Evolutionary conservation across 352 stramenopile species (phyloP), one percentile per base, ranked within the genome.

Genomic region (Phytophthora nicotianae): DNA sequence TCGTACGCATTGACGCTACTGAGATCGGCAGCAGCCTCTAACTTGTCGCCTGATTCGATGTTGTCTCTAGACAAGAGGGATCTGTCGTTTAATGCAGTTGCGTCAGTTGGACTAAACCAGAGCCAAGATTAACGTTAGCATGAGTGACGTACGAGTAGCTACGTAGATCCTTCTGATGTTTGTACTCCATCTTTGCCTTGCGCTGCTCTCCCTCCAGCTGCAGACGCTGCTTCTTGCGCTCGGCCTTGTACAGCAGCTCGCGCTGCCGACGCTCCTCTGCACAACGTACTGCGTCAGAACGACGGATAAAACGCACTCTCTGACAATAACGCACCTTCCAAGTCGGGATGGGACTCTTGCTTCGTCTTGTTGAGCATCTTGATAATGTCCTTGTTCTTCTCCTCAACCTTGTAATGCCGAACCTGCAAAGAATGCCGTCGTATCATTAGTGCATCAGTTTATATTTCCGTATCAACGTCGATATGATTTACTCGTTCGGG

Each of bases 361-460:
- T 97, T 97, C 38, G 90, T 91, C 51, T 88, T 86, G 56, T 96
- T 96, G 23, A 97, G 72, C 24, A 74, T 77, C 55, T 97, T 97
- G 24, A 97, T 37, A 14, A 96, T 93, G 13, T 89, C 79, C 26
- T 88, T 91, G 62, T 91, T 76, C 53, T 96, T 97, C 65, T 97
- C 88, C 27, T 72, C 61, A 11, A 96, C 87, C 16, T 71, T 71
- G 49, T 89, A 86, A 50, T 62, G 79, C n/a, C 85, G 81, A 17
- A 96, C 72, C 85, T 94, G 40, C 13, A 26, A 45, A 16, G 8
- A 40, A 38, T 9, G 8, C 4, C 32, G 20, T 5, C 17, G 37
- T 0, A 20, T 59, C 23, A 29, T 33, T 11, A 33, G 27, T n/a
- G n/a, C 27, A 26, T 53, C 21, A 54, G 16, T 5, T 20, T 48